Evolutionary conservation across 2,329 filamentous ascomycete genomes (phyloP).

Genomic region (Fusarium hainanense): DNA sequence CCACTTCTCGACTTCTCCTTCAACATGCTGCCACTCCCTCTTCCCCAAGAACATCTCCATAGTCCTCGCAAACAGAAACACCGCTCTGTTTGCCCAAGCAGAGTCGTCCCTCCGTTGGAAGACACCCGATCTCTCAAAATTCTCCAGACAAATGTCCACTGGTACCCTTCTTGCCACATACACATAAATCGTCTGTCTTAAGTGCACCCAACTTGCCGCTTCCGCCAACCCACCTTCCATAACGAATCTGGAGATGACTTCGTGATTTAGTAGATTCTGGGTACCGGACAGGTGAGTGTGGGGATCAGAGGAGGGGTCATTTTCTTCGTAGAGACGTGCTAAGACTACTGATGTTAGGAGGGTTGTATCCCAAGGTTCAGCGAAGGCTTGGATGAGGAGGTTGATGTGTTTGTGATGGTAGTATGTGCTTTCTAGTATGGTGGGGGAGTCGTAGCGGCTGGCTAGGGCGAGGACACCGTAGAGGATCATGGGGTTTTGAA

Average conservation of each 20-base stretch:
- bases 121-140: not conserved
- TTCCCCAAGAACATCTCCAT: not conserved
- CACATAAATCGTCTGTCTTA: not conserved
- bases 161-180: not conserved
- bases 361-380: not conserved
- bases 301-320: not conserved
- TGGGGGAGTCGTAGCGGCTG: slow-evolving; percentile 2
- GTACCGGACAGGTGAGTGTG: slow-evolving; percentile 6
- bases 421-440: not conserved
- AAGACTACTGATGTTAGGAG: not conserved
- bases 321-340: slow-evolving; percentile 4
- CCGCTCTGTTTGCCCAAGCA: not conserved
- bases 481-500: slow-evolving; percentile 10
- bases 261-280: not conserved
- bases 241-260: not conserved
- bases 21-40: rapidly evolving
- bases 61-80: not conserved
- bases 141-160: slow-evolving; percentile 2
- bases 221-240: slow-evolving; percentile 3
- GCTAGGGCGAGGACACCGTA: slow-evolving; percentile 5
- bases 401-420: slow-evolving; percentile 11
- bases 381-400: not conserved
- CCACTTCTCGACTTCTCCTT: not conserved
- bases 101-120: slow-evolving; percentile 6
- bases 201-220: slow-evolving; percentile 9